These are phyloP conservation scores for Dactylella cylindrospora DNA, from an alignment of 2,329 filamentous ascomycete genomes.

Conservation along the genomic window DNA sequence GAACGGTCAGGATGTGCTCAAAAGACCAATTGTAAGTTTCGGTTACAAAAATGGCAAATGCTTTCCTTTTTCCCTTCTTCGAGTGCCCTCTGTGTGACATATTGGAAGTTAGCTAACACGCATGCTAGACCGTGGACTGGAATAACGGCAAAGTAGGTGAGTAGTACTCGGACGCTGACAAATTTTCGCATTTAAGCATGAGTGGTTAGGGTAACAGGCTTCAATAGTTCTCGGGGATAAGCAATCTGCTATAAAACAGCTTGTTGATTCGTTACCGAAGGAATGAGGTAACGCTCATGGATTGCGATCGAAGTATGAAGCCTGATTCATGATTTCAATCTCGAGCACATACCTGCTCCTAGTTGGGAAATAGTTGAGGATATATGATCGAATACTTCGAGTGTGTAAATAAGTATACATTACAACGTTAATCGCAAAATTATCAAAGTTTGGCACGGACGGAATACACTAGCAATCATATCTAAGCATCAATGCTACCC, in stretches of 20 bases:
- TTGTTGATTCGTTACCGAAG: slow-evolving; percentile 46
- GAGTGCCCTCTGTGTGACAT: slow-evolving; percentile 14
- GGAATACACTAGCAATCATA: too few relatives aligned
- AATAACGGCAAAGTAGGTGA: slow-evolving; percentile 77
- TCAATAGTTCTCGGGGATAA: slow-evolving; percentile 47
- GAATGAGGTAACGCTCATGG: too few relatives aligned
- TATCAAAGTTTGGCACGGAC: too few relatives aligned
- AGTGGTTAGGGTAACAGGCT: background rate
- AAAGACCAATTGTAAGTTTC: slow-evolving; percentile 60
- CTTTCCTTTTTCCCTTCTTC: slow-evolving; percentile 58
- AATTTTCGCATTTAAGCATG: background rate
- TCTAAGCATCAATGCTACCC: too few relatives aligned
- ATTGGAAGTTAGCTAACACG: slow-evolving; percentile 47
- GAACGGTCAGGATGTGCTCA: slow-evolving; percentile 52
- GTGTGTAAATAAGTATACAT: too few relatives aligned
- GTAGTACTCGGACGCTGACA: slow-evolving; percentile 16
- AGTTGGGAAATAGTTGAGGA: too few relatives aligned
- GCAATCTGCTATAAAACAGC: slow-evolving; percentile 45
- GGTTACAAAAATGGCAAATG: slow-evolving; percentile 69
- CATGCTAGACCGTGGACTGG: slow-evolving; percentile 68
- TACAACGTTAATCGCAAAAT: too few relatives aligned
- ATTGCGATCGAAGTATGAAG: too few relatives aligned
- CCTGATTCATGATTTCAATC: too few relatives aligned
- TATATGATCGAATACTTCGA: too few relatives aligned
- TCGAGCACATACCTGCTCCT: too few relatives aligned